Percentiles rank a stretch among this genome's conserved stretches.
phyloP scores from a whole-genome alignment of 352 stramenopile genomes.

The Pythium oligandrum region DNA sequence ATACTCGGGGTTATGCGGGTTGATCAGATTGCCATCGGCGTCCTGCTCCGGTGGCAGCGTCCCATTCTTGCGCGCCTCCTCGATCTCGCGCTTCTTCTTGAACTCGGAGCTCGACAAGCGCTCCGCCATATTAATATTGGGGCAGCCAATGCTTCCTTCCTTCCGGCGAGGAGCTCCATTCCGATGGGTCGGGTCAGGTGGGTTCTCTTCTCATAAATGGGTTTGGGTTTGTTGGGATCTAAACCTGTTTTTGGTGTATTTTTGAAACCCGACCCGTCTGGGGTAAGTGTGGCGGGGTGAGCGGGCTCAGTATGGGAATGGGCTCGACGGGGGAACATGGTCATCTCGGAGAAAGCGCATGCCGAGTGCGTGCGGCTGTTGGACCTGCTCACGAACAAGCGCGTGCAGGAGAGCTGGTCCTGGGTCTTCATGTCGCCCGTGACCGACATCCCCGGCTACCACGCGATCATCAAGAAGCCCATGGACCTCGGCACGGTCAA shows the following conservation, averaged over 20 bases:
- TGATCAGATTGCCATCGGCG: conserved; percentile 96
- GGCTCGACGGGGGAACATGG: conserved; percentile 4
- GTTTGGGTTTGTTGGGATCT: neutral
- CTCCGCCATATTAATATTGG: conserved; percentile 45
- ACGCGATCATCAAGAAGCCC: conserved; percentile 70
- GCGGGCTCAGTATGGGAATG: conserved; percentile 2
- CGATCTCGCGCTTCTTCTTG: conserved; percentile 86
- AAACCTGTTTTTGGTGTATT: neutral
- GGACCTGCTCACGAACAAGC: conserved; percentile 72
- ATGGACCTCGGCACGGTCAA: conserved; percentile 81
- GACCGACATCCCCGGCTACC: conserved; percentile 56
- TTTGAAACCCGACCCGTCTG: conserved; percentile 3
- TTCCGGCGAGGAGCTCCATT: no score
- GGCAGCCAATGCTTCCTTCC: no score
- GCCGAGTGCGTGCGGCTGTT: conserved; percentile 78
- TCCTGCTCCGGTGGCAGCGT: conserved; percentile 84
- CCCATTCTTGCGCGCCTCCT: conserved; percentile 89
- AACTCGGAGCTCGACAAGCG: conserved; percentile 76
- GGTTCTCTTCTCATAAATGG: neutral
- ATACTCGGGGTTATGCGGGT: conserved; percentile 99
- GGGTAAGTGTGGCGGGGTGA: conserved; percentile 3
- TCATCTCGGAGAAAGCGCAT: conserved; percentile 73
- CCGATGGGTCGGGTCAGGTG: no score
- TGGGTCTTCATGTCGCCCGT: conserved; percentile 85
- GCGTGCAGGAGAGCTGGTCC: conserved; percentile 82